Base-by-base conservation (phyloP, 768 basidiomycete genomes). In the Suillus lakei region DNA sequence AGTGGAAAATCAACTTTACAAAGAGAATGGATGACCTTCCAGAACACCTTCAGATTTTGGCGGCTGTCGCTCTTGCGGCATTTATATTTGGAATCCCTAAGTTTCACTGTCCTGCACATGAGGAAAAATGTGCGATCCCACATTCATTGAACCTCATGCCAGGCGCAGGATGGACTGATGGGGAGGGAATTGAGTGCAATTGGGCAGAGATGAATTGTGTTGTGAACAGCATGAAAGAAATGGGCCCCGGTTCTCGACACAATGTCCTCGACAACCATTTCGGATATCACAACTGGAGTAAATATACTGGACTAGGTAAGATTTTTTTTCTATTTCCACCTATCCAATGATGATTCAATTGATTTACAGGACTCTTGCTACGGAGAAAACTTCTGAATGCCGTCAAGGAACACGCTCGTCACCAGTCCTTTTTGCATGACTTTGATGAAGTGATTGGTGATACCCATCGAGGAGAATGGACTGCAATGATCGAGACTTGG, bases 51-150 rank as follows among this genome's bases (percentile, higher is more conserved):
- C 32, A 32, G 32, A 32, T 32, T 3, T 7, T 7, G 7, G 32
- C 32, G 32, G 32, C 32, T 32, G 32, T n/a, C 28, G 1, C 56
- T 21, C 13, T 39, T n/a, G 43, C 15, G 28, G 56, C 64, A 28
- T 16, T 36, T 5, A 72, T 60, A 36, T 61, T 73, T 34, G 69
- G 48, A 26, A 50, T 82, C 23, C 81, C 80, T 0, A 74, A 74
- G 44, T 79, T 77, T 67, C 81, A 83, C 46, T 67, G 79, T 43
- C 67, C 71, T 26, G 75, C 67, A 1, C 81, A 82, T 61, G 72
- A 67, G 2, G 28, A 66, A 0, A 18, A 54, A 5, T 79, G 78
- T 62, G 73, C 72, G 12, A 58, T 50, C 9, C 60, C 65, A 5
- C 79, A 70, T 64, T 74, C 69, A n/a, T 59, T 82, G 15, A 76